Evolutionary conservation across 192 early-diverging fungal species (phyloP).

Genomic region (Dissophora ornata): DNA sequence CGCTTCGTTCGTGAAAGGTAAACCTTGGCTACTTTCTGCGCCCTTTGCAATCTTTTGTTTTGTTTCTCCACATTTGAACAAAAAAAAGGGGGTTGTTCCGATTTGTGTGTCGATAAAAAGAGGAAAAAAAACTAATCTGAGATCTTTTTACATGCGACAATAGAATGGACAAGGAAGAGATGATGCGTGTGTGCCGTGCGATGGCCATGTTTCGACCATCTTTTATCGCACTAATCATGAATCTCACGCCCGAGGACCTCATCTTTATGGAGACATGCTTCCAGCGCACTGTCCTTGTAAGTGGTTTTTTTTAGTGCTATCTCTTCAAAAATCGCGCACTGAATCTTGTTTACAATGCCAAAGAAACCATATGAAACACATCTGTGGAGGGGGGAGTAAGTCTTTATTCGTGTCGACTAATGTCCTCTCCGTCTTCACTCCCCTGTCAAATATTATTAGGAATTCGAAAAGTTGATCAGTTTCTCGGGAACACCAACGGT

Average conservation of each 20-base stretch:
- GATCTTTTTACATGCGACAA: too few species aligned
- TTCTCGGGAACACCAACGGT: slow-evolving; percentile 96
- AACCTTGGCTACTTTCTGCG: not conserved
- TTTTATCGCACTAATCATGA: slow-evolving; percentile 94
- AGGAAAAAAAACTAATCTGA: too few species aligned
- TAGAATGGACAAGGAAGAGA: slow-evolving; percentile 89
- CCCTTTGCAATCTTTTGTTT: not conserved
- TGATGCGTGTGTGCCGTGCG: slow-evolving; percentile 89
- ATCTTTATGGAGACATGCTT: slow-evolving; percentile 98
- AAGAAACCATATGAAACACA: not conserved
- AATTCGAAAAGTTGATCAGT: slow-evolving; percentile 95
- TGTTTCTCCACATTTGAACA: not conserved
- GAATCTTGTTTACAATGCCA: not conserved
- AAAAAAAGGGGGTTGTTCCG: too few species aligned
- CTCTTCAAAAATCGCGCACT: not conserved
- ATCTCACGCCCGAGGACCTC: slow-evolving; percentile 93
- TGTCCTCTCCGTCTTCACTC: slow-evolving; percentile 1
- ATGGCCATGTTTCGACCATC: slow-evolving; percentile 92
- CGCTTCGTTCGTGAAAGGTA: slow-evolving; percentile 81
- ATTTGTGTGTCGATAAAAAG: too few species aligned
- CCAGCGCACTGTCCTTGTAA: slow-evolving; percentile 87
- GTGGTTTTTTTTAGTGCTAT: not conserved
- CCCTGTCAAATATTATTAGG: slow-evolving; percentile 56
- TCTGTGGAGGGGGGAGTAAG: too few species aligned
- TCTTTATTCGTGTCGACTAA: too few species aligned